Evolutionary conservation across 2,329 filamentous ascomycete genomes (phyloP).

Genomic region (Chaetomium globosum): DNA sequence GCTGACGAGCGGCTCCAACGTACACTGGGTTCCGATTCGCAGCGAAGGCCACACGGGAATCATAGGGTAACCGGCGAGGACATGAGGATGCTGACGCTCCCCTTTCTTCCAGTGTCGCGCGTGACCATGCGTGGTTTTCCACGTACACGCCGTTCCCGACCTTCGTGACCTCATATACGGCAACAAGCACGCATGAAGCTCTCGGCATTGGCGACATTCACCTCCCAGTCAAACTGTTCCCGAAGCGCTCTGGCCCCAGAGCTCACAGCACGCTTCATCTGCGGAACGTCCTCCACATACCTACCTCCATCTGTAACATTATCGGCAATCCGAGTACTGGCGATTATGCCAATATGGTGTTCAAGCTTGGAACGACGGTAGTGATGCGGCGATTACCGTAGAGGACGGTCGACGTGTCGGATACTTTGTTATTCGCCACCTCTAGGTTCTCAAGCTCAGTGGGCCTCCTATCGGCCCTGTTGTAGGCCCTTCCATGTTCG

Average conservation of each 20-base stretch:
- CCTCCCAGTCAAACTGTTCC: constrained; percentile 13
- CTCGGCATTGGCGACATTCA: constrained; percentile 14
- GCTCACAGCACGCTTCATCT: constrained; percentile 13
- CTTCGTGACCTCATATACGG: background rate
- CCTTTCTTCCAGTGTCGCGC: constrained; percentile 13
- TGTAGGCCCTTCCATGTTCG: too few relatives aligned
- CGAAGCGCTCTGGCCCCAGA: constrained; percentile 2
- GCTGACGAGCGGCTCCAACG: constrained; percentile 13
- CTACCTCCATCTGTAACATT: constrained; percentile 5
- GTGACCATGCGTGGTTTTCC: constrained; percentile 16
- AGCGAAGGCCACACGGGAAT: too few relatives aligned
- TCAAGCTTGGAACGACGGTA: background rate
- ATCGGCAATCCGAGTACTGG: background rate
- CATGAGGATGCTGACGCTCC: constrained; percentile 2
- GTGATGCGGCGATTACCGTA: constrained; percentile 6
- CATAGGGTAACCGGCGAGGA: background rate
- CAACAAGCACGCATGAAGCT: background rate
- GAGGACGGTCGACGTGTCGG: constrained; percentile 2
- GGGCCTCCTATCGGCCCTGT: too few relatives aligned
- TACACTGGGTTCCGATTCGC: constrained; percentile 8
- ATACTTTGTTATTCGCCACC: background rate
- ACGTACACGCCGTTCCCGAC: too few relatives aligned
- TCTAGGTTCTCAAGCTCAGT: too few relatives aligned
- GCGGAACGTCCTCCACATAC: constrained; percentile 17
- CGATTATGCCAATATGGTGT: background rate